phyloP scores from a whole-genome alignment of 768 basidiomycete species.

The Hemileccinum impolitum region DNA sequence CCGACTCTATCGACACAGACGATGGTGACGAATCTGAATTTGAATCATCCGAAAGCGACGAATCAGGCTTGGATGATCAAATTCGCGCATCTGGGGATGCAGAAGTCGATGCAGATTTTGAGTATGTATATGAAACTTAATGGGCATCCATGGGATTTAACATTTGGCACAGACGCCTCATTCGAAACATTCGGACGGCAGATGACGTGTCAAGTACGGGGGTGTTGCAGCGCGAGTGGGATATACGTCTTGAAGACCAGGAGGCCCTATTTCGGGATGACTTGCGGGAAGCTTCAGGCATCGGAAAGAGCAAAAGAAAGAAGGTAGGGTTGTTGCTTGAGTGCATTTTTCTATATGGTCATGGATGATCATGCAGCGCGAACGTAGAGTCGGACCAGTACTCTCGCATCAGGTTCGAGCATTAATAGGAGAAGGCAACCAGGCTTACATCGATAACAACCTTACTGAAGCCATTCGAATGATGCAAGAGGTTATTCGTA shows the following conservation, averaged over 20 bases:
- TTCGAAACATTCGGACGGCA: slow-evolving; percentile 57
- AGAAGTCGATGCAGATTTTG: slow-evolving; percentile 21
- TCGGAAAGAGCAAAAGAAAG: slow-evolving; percentile 50
- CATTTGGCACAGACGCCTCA: slow-evolving; percentile 51
- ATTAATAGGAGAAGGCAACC: slow-evolving; percentile 83
- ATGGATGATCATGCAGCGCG: slow-evolving; percentile 13
- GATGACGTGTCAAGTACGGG: slow-evolving; percentile 44
- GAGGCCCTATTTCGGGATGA: slow-evolving; percentile 73
- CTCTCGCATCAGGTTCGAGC: slow-evolving; percentile 69
- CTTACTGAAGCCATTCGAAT: slow-evolving; percentile 66
- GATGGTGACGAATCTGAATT: slow-evolving; percentile 6
- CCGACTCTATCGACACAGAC: slow-evolving; percentile 5
- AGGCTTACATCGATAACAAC: slow-evolving; percentile 75
- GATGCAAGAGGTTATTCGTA: slow-evolving; percentile 90
- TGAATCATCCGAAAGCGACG: slow-evolving; percentile 11
- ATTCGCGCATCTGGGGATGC: not conserved
- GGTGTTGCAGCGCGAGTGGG: slow-evolving; percentile 66
- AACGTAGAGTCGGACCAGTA: slow-evolving; percentile 52
- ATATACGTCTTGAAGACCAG: slow-evolving; percentile 64
- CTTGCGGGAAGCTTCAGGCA: slow-evolving; percentile 68
- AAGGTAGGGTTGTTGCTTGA: slow-evolving; percentile 33
- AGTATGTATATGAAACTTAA: slow-evolving; percentile 5
- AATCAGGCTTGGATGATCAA: slow-evolving; percentile 1
- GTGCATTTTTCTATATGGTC: not conserved
- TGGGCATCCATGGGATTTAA: not conserved